Conservation (phyloP, 805 yeast genomes). For the Ogataea pignaliae region DNA sequence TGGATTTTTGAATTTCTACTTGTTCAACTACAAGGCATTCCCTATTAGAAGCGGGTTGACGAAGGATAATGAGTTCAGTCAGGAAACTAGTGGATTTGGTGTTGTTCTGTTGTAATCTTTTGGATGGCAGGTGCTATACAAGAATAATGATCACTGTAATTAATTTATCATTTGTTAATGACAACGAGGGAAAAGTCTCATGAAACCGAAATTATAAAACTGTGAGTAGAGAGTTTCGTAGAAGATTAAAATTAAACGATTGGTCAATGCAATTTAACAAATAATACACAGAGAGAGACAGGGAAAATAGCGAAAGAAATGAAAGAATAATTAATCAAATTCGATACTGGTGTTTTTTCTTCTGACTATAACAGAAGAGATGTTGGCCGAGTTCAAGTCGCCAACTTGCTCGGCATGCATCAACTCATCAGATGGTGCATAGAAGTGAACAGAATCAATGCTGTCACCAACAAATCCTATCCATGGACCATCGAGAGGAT, state of each 20-base stretch:
- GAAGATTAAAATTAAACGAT: too few species aligned
- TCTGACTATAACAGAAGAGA: constrained; percentile 15
- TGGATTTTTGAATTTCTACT: constrained; percentile 83
- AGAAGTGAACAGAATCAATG: constrained; percentile 37
- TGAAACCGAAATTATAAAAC: too few species aligned
- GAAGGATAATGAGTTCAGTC: constrained; percentile 47
- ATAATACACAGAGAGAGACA: background rate
- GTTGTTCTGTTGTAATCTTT: constrained; percentile 69
- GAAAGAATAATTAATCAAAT: constrained; percentile 13
- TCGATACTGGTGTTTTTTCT: constrained; percentile 19
- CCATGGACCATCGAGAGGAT: constrained; percentile 52
- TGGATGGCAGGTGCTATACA: background rate
- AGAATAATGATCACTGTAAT: too few species aligned
- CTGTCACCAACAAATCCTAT: constrained; percentile 52
- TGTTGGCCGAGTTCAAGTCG: constrained; percentile 4
- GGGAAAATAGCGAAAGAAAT: background rate
- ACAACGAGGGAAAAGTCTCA: too few species aligned
- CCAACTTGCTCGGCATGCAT: constrained; percentile 1
- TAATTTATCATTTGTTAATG: too few species aligned
- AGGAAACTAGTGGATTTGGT: constrained; percentile 75
- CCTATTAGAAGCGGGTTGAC: constrained; percentile 80
- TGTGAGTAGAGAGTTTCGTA: too few species aligned
- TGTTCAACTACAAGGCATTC: constrained; percentile 84
- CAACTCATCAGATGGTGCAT: constrained; percentile 2
- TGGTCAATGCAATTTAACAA: too few species aligned